Evolutionary conservation across 1,139 yeast genomes (phyloP).

Genomic region (Taiozyma sp.): DNA sequence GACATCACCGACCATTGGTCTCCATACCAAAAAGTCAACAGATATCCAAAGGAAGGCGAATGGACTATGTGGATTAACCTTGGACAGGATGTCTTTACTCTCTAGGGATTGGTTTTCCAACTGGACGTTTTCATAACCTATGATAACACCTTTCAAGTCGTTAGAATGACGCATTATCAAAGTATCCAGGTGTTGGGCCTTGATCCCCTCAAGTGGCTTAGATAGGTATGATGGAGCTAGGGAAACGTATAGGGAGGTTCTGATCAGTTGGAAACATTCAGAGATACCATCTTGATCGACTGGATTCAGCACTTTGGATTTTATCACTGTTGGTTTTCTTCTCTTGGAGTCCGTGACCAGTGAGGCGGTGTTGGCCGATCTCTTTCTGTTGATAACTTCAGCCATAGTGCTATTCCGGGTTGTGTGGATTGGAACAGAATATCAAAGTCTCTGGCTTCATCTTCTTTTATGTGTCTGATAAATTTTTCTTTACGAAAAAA

Average conservation of each 20-base stretch:
- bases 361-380: not conserved
- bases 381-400: not conserved
- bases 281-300: constrained; percentile 30
- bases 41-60: constrained; percentile 83
- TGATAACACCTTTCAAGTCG: constrained; percentile 73
- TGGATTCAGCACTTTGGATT: constrained; percentile 25
- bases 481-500: not conserved
- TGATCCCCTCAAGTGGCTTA: constrained; percentile 71
- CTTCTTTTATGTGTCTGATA: not conserved
- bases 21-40: constrained; percentile 86
- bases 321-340: constrained; percentile 14
- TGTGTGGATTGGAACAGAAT: not conserved
- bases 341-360: constrained; percentile 5
- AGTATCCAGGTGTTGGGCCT: constrained; percentile 85
- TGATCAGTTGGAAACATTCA: constrained; percentile 61
- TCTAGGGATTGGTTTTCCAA: constrained; percentile 32
- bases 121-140: constrained; percentile 66
- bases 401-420: not conserved
- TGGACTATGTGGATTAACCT: constrained; percentile 76
- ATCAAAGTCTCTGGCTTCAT: not conserved
- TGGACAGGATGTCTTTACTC: constrained; percentile 41
- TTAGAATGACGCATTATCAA: constrained; percentile 77
- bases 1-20: constrained; percentile 77
- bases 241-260: constrained; percentile 69
- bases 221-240: constrained; percentile 74